These are phyloP conservation scores for Cytospora mali DNA, from an alignment of 2,329 filamentous ascomycete species.

Conservation along the genomic window DNA sequence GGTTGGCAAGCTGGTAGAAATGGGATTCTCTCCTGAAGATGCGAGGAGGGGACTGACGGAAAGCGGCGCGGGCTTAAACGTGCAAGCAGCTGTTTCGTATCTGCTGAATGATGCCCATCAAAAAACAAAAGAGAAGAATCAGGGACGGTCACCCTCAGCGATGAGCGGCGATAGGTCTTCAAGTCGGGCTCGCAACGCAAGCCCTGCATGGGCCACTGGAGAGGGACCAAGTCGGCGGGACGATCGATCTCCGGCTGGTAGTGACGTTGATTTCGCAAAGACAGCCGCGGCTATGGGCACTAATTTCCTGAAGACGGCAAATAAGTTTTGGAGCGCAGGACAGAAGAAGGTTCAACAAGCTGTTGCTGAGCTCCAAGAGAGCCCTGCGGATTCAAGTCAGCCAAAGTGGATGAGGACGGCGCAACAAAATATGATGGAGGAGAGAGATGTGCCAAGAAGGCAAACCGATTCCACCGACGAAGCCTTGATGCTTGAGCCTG, in stretches of 20 bases:
- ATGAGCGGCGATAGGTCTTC: conserved; percentile 42
- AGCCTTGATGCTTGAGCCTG: conserved; percentile 77
- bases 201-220: conserved; percentile 66
- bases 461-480: conserved; percentile 62
- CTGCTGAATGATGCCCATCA: conserved; percentile 88
- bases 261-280: conserved; percentile 76
- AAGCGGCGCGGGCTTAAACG: conserved; percentile 76
- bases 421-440: conserved; percentile 47
- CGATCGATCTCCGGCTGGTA: conserved; percentile 56
- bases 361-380: conserved; percentile 79
- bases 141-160: conserved; percentile 38
- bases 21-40: conserved; percentile 87
- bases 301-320: conserved; percentile 89
- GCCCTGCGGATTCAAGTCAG: conserved; percentile 74
- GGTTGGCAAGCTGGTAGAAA: conserved; percentile 87
- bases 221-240: conserved; percentile 55
- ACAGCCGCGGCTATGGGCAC: conserved; percentile 80
- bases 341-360: conserved; percentile 93
- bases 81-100: conserved; percentile 87
- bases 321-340: conserved; percentile 91
- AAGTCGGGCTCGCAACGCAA: conserved; percentile 41
- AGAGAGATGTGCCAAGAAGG: conserved; percentile 36
- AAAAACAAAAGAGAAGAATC: conserved; percentile 73
- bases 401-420: conserved; percentile 95
- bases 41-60: conserved; percentile 78